Conservation (phyloP, 805 yeast species). For the Ogataea henricii region DNA sequence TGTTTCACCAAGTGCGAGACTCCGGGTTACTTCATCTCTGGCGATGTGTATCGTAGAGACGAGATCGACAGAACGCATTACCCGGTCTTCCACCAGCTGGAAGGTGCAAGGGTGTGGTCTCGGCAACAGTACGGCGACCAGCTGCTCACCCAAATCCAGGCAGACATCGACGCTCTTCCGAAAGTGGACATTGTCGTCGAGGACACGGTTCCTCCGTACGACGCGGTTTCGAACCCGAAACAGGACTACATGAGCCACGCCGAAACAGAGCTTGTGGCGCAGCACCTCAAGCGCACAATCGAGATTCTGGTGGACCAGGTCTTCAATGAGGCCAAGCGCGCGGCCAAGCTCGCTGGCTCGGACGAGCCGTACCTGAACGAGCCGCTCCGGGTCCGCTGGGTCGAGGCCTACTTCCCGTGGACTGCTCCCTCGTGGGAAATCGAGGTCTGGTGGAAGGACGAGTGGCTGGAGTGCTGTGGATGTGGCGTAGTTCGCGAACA, state of each 20-base stretch:
- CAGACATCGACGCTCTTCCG: slow-evolving; percentile 69
- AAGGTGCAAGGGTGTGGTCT: slow-evolving; percentile 90
- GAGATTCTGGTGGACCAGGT: slow-evolving; percentile 83
- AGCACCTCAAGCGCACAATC: slow-evolving; percentile 82
- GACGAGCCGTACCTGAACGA: slow-evolving; percentile 62
- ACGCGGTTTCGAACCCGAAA: slow-evolving; percentile 67
- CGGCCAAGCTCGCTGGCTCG: slow-evolving; percentile 63
- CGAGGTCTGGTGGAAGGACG: slow-evolving; percentile 98
- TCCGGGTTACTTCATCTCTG: slow-evolving; percentile 89
- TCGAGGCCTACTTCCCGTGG: slow-evolving; percentile 96
- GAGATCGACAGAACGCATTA: slow-evolving; percentile 95
- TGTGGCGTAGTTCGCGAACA: slow-evolving; percentile 87
- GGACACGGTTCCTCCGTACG: slow-evolving; percentile 63
- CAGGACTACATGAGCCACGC: slow-evolving; percentile 71
- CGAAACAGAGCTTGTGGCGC: slow-evolving; percentile 69
- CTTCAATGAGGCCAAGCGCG: slow-evolving; percentile 67
- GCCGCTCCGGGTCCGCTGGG: slow-evolving; percentile 90
- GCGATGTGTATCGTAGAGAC: slow-evolving; percentile 95
- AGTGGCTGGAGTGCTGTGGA: slow-evolving; percentile 97
- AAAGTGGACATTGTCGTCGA: slow-evolving; percentile 70
- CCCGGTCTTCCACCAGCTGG: slow-evolving; percentile 97
- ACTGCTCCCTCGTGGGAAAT: slow-evolving; percentile 98
- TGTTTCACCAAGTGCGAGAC: slow-evolving; percentile 68
- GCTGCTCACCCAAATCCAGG: slow-evolving; percentile 46
- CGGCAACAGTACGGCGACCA: slow-evolving; percentile 41